Evolutionary conservation across 192 early-diverging fungal species (phyloP).

Genomic region (Helicostylum pulchrum): DNA sequence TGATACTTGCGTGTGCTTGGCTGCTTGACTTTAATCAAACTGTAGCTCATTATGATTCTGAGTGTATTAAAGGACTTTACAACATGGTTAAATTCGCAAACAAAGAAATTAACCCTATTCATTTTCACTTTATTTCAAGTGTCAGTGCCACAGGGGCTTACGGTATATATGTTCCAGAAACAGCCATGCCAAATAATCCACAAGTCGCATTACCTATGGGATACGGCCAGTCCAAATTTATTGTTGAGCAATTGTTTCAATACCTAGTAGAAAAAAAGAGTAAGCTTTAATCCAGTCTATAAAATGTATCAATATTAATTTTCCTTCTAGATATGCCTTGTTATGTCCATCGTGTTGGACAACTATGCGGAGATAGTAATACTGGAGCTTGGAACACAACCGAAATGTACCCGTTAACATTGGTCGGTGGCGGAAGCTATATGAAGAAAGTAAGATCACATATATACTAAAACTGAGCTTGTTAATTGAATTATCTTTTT

Average conservation of each 20-base stretch:
- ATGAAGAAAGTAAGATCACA: constrained; percentile 23
- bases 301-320: too few species aligned
- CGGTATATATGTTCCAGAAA: constrained; percentile 3
- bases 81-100: constrained; percentile 24
- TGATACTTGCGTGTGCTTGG: constrained; percentile 35
- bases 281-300: background rate
- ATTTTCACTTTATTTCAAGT: constrained; percentile 30
- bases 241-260: constrained; percentile 23
- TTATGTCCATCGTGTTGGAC: constrained; percentile 27
- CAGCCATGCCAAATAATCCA: constrained; percentile 17
- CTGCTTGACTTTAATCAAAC: constrained; percentile 34
- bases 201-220: constrained; percentile 24
- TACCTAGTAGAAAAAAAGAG: constrained; percentile 18
- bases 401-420: constrained; percentile 22
- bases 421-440: constrained; percentile 11
- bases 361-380: constrained; percentile 26
- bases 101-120: constrained; percentile 15
- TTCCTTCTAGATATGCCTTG: constrained; percentile 5
- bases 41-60: constrained; percentile 24
- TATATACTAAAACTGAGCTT: background rate
- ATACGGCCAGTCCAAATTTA: constrained; percentile 31
- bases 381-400: constrained; percentile 29
- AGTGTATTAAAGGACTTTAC: constrained; percentile 22
- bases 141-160: constrained; percentile 21
- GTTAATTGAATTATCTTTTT: background rate